Conservation (phyloP, 805 yeast species). For the Starmerella kuoi region DNA sequence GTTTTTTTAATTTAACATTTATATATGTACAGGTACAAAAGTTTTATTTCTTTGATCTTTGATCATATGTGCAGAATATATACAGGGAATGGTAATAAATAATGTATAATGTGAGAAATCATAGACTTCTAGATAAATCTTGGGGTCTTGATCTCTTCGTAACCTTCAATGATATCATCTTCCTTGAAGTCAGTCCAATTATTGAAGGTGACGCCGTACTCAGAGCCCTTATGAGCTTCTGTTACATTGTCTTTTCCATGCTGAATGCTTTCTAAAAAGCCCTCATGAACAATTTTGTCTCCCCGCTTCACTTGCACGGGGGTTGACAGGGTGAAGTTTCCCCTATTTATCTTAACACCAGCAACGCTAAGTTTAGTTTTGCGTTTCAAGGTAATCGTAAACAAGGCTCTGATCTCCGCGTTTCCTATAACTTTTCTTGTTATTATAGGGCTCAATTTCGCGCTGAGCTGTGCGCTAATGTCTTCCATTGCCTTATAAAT, state of each 20-base stretch:
- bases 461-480: constrained; percentile 53
- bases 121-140: constrained; percentile 30
- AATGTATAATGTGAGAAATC: background rate
- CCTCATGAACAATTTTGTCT: constrained; percentile 39
- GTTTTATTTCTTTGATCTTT: background rate
- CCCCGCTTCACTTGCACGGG: constrained; percentile 46
- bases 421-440: constrained; percentile 57
- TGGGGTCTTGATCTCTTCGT: constrained; percentile 51
- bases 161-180: constrained; percentile 66
- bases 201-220: constrained; percentile 74
- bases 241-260: constrained; percentile 67
- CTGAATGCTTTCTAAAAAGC: constrained; percentile 59
- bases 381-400: constrained; percentile 50
- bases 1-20: background rate
- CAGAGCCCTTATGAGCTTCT: constrained; percentile 73
- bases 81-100: background rate
- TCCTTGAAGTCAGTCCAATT: constrained; percentile 52
- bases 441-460: constrained; percentile 49
- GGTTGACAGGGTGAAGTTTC: constrained; percentile 50
- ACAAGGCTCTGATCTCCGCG: constrained; percentile 57
- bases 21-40: constrained; percentile 23
- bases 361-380: constrained; percentile 48
- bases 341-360: constrained; percentile 71
- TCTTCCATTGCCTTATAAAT: constrained; percentile 82
- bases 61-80: background rate